A percentile compares a stretch with the other conserved stretches of the same genome.
Conservation (phyloP, 345 rosid species). For the Citrus cavaleriei region DNA sequence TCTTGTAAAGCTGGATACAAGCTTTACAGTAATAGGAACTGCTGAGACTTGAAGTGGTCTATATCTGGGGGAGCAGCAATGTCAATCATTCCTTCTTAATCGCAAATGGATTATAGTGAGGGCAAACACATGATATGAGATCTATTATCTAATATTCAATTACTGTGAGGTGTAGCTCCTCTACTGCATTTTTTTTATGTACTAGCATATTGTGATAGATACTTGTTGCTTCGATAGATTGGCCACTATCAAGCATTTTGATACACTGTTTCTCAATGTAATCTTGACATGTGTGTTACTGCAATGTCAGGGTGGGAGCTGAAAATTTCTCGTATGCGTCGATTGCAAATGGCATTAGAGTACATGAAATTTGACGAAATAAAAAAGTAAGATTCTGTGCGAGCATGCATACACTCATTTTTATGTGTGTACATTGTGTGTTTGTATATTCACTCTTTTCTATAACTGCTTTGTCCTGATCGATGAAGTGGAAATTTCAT, state of each 20-base stretch:
- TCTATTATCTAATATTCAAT: background rate
- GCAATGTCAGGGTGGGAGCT: slow-evolving; percentile 78
- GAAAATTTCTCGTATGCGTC: slow-evolving; percentile 71
- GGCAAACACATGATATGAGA: background rate
- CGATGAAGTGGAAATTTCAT: background rate
- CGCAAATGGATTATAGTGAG: background rate
- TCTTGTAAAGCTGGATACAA: background rate
- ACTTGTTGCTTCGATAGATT: background rate
- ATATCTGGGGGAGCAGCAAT: background rate
- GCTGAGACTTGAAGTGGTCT: background rate
- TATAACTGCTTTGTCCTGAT: background rate
- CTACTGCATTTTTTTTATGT: background rate
- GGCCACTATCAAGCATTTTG: background rate
- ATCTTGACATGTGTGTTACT: slow-evolving; percentile 21
- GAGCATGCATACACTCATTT: background rate
- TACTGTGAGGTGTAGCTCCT: background rate
- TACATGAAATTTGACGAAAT: slow-evolving; percentile 85
- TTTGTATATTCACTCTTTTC: background rate
- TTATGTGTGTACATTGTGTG: background rate
- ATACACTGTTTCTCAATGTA: background rate
- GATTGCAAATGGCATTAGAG: slow-evolving; percentile 76
- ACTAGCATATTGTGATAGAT: slow-evolving; percentile 1
- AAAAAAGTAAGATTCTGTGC: slow-evolving; percentile 55
- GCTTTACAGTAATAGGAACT: background rate
- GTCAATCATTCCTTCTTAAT: background rate